Percentiles rank a stretch among this genome's conserved stretches.
Conservation (phyloP, 805 yeast genomes). For the Candida ponderosae region DNA sequence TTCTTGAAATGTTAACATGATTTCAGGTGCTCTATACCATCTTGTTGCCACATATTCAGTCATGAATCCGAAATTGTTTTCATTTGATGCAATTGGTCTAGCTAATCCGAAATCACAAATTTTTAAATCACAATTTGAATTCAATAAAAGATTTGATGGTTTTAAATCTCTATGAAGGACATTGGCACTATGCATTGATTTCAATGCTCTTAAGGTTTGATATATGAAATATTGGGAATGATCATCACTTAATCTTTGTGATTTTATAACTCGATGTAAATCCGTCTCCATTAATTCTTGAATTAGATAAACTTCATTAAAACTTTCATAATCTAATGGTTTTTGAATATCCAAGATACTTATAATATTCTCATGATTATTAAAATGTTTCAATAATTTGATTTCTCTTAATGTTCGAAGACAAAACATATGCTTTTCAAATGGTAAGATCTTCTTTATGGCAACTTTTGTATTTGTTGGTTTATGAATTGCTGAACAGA, state of each 20-base stretch:
- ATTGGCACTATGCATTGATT: conserved; percentile 62
- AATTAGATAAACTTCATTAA: conserved; percentile 65
- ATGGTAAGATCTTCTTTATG: conserved; percentile 70
- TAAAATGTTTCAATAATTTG: conserved; percentile 54
- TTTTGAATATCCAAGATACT: conserved; percentile 58
- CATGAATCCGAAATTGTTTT: conserved; percentile 43
- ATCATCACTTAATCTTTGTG: conserved; percentile 52
- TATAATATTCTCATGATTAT: conserved; percentile 65
- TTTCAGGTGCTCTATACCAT: conserved; percentile 83
- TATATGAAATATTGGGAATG: conserved; percentile 66
- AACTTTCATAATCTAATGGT: conserved; percentile 49
- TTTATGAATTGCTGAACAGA: conserved; percentile 58
- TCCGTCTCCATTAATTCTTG: conserved; percentile 79
- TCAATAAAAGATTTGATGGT: conserved; percentile 63
- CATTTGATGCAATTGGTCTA: conserved; percentile 42
- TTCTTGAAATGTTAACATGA: conserved; percentile 66
- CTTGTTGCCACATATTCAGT: conserved; percentile 82
- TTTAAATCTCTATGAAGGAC: conserved; percentile 74
- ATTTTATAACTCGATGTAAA: conserved; percentile 51
- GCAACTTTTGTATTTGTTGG: conserved; percentile 62
- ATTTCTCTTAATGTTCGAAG: conserved; percentile 67
- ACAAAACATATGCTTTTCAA: conserved; percentile 56
- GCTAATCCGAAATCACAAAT: conserved; percentile 78
- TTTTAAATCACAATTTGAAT: conserved; percentile 65
- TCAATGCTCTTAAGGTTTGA: conserved; percentile 63